Conservation (phyloP, 1,284 basidiomycete genomes). For the Lentinula novae-zelandiae region DNA sequence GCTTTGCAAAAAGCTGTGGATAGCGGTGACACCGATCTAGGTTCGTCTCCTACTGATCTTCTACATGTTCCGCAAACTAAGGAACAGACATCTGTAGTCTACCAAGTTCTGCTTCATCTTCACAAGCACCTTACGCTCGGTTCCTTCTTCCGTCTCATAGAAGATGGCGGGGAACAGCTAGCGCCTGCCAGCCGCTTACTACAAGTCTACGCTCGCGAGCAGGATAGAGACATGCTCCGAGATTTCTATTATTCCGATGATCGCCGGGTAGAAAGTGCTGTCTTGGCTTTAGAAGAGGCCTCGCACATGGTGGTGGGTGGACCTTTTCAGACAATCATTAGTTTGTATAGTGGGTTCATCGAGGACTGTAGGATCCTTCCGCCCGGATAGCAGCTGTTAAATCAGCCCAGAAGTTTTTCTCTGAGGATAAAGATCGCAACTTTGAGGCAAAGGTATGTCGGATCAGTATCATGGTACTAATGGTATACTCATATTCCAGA, state of each 20-base stretch:
- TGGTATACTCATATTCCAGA: constrained; percentile 40
- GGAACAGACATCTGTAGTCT: constrained; percentile 53
- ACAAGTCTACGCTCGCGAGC: constrained; percentile 86
- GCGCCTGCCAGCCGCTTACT: constrained; percentile 73
- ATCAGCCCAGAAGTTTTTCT: constrained; percentile 88
- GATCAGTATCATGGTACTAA: background rate
- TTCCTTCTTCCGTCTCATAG: constrained; percentile 92
- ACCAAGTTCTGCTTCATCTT: constrained; percentile 85
- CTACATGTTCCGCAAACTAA: background rate
- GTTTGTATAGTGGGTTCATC: background rate
- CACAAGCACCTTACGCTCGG: constrained; percentile 83
- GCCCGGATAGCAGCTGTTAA: constrained; percentile 73
- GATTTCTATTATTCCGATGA: constrained; percentile 99
- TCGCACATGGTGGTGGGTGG: constrained; percentile 50
- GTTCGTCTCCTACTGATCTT: constrained; percentile 34
- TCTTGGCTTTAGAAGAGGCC: constrained; percentile 83
- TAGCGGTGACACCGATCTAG: constrained; percentile 93
- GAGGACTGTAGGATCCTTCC: constrained; percentile 53
- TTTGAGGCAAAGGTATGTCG: constrained; percentile 84
- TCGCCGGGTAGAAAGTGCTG: constrained; percentile 86
- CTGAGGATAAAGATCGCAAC: constrained; percentile 85
- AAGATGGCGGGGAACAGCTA: constrained; percentile 78
- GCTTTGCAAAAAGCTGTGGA: constrained; percentile 91
- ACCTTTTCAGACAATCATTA: constrained; percentile 4
- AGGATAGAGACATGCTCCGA: constrained; percentile 86